These are phyloP conservation scores for Heliamphora exappendiculata DNA, from an alignment of 148 eudicot genomes.

Conservation along the genomic window DNA sequence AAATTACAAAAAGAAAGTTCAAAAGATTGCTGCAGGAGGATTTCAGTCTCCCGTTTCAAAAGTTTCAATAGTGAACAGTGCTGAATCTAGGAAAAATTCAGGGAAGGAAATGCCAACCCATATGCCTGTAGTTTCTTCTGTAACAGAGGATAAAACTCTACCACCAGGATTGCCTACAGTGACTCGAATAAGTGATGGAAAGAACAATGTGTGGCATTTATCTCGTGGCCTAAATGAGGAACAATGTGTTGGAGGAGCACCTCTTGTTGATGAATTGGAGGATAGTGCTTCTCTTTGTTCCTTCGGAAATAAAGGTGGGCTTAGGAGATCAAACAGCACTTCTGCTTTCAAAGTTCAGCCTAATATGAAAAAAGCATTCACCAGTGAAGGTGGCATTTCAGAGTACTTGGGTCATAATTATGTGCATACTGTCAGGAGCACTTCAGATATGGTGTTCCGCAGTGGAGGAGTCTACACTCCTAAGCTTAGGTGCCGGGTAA, in stretches of 20 bases:
- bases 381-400: slow-evolving; percentile 43
- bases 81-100: slow-evolving; percentile 10
- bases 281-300: slow-evolving; percentile 18
- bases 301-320: slow-evolving; percentile 40
- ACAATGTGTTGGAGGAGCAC: slow-evolving; percentile 20
- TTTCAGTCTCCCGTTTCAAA: slow-evolving; percentile 24
- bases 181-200: slow-evolving; percentile 23
- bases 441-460: slow-evolving; percentile 40
- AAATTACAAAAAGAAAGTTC: slow-evolving; percentile 67
- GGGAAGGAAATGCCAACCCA: slow-evolving; percentile 19
- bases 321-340: slow-evolving; percentile 78
- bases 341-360: slow-evolving; percentile 50
- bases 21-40: slow-evolving; percentile 37
- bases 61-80: slow-evolving; percentile 1
- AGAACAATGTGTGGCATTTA: slow-evolving; percentile 16
- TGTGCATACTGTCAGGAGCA: slow-evolving; percentile 21
- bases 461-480: slow-evolving; percentile 49
- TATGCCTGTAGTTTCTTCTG: slow-evolving; percentile 12
- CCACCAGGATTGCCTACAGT: slow-evolving; percentile 25
- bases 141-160: slow-evolving; percentile 26
- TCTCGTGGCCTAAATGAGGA: slow-evolving; percentile 22
- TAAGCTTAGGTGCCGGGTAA: slow-evolving; percentile 87
- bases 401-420: slow-evolving; percentile 56
- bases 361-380: slow-evolving; percentile 27
- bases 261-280: slow-evolving; percentile 20